Evolutionary conservation across 176 grass and related monocot species (phyloP).

Genomic region (Hordeum marinum): DNA sequence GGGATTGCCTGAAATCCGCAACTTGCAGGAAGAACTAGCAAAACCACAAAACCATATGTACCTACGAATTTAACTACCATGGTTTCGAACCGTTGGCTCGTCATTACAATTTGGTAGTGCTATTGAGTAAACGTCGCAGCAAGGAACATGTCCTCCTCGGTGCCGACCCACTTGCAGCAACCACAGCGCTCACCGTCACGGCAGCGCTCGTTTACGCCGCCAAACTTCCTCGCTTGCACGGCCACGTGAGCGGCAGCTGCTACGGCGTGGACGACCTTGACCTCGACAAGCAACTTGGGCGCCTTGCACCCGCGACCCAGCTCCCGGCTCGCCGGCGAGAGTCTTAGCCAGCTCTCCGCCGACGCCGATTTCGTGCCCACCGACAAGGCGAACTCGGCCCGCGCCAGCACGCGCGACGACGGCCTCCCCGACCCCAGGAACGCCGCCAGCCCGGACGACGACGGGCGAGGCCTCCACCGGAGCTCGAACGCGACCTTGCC

Average conservation of each 20-base stretch:
- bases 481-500: constrained; percentile 38
- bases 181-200: constrained; percentile 18
- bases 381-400: constrained; percentile 19
- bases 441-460: constrained; percentile 1
- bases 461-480: constrained; percentile 32
- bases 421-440: constrained; percentile 15
- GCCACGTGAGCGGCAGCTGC: background rate
- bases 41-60: no score
- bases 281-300: constrained; percentile 38
- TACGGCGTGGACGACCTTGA: background rate
- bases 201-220: background rate
- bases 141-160: constrained; percentile 59
- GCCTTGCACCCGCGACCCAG: constrained; percentile 15
- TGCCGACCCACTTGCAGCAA: constrained; percentile 48
- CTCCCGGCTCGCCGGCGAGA: constrained; percentile 14
- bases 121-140: constrained; percentile 37
- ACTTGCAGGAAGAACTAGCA: no score
- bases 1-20: no score
- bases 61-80: background rate
- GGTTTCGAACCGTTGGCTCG: background rate
- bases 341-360: constrained; percentile 33
- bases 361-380: background rate
- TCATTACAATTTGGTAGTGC: background rate
- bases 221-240: background rate
- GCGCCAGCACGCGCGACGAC: constrained; percentile 37